Evolutionary conservation across 805 yeast species (phyloP).

Genomic region (Kluyveromyces dobzhanskii): DNA sequence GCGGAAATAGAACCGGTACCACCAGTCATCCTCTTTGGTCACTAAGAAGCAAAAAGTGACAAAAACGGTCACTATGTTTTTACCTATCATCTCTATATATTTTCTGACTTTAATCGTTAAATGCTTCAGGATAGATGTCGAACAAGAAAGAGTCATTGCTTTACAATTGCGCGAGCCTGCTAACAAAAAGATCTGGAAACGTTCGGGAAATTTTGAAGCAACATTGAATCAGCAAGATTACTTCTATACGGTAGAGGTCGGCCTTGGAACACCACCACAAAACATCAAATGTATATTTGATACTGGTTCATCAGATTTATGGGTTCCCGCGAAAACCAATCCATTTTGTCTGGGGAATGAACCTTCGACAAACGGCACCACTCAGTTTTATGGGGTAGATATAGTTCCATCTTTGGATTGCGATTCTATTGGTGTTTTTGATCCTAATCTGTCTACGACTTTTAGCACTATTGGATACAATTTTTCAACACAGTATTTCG

Average conservation of each 20-base stretch:
- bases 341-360: constrained; percentile 18
- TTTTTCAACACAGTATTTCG: constrained; percentile 39
- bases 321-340: constrained; percentile 35
- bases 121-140: neutral
- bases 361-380: neutral
- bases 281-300: constrained; percentile 36
- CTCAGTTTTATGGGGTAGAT: constrained; percentile 10
- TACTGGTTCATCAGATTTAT: constrained; percentile 43
- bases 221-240: constrained; percentile 12
- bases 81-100: neutral
- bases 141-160: neutral
- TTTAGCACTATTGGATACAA: constrained; percentile 13
- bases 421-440: constrained; percentile 11
- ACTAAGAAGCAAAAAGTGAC: too few species aligned
- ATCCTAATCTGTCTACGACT: constrained; percentile 11
- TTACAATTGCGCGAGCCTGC: neutral
- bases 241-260: constrained; percentile 24
- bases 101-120: neutral
- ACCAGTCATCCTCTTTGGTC: too few species aligned
- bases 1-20: too few species aligned
- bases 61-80: too few species aligned
- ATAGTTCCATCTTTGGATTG: constrained; percentile 18
- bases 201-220: constrained; percentile 2
- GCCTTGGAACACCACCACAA: constrained; percentile 38
- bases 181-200: neutral